Evolutionary conservation across 805 yeast species (phyloP).

Genomic region (Lipomyces oligophaga): DNA sequence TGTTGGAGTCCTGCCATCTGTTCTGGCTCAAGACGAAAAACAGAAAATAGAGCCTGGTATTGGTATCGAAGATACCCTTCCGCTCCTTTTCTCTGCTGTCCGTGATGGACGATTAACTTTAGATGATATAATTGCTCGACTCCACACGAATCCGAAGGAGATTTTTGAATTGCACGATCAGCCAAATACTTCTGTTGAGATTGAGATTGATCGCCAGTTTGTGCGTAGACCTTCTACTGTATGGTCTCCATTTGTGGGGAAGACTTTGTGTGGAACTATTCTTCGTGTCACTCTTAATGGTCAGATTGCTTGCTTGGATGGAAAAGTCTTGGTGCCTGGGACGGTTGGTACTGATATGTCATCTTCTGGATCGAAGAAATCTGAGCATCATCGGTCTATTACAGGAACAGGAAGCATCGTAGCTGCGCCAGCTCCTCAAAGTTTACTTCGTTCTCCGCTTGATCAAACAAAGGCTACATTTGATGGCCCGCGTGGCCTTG

Average conservation of each 20-base stretch:
- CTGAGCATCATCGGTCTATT: constrained; percentile 20
- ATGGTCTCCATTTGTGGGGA: constrained; percentile 56
- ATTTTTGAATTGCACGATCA: constrained; percentile 82
- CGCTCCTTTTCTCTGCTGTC: constrained; percentile 77
- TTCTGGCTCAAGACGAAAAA: constrained; percentile 63
- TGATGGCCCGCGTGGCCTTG: constrained; percentile 41
- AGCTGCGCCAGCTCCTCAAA: constrained; percentile 32
- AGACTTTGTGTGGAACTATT: constrained; percentile 68
- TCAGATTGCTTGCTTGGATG: constrained; percentile 81
- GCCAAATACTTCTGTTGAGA: constrained; percentile 65
- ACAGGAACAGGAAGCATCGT: constrained; percentile 31
- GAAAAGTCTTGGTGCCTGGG: constrained; percentile 56
- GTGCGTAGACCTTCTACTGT: constrained; percentile 33
- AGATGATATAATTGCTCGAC: constrained; percentile 64
- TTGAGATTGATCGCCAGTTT: constrained; percentile 70
- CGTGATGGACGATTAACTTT: constrained; percentile 65
- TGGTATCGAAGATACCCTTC: constrained; percentile 77
- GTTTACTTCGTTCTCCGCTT: constrained; percentile 20
- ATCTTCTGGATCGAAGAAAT: constrained; percentile 43
- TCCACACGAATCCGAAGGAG: constrained; percentile 75
- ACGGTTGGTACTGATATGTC: constrained; percentile 61
- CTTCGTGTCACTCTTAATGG: constrained; percentile 80
- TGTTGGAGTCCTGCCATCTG: constrained; percentile 72
- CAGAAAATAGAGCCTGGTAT: constrained; percentile 62
- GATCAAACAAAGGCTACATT: constrained; percentile 36